These are phyloP conservation scores for Whalleya microplaca DNA, from an alignment of 2,329 filamentous ascomycete genomes.

Conservation along the genomic window DNA sequence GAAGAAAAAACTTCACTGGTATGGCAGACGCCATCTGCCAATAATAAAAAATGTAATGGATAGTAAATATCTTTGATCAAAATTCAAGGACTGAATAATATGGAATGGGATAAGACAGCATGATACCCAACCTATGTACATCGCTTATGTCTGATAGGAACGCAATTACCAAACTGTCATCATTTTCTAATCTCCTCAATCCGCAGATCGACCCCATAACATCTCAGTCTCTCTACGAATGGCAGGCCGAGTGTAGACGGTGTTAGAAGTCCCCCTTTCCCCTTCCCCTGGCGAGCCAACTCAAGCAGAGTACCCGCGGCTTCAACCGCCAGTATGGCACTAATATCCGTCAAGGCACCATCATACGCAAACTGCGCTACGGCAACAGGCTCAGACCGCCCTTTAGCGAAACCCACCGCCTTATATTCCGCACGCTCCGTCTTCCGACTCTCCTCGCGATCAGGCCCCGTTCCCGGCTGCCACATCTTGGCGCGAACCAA, in stretches of 20 bases:
- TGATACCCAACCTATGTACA: too few relatives aligned
- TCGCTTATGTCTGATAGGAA: too few relatives aligned
- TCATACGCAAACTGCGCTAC: not conserved
- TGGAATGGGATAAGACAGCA: too few relatives aligned
- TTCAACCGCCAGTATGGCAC: conserved; percentile 5
- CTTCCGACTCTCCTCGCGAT: conserved; percentile 1
- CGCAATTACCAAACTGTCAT: too few relatives aligned
- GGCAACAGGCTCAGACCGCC: not conserved
- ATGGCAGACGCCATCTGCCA: not conserved
- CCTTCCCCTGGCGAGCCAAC: not conserved
- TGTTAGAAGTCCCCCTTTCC: not conserved
- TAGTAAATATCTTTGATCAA: not conserved
- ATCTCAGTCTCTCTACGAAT: conserved; percentile 2
- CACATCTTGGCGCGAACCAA: not conserved
- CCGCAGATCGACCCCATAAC: not conserved
- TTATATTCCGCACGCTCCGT: conserved; percentile 2
- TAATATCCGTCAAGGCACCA: conserved; percentile 1
- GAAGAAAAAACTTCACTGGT: too few relatives aligned
- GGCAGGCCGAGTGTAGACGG: conserved; percentile 4
- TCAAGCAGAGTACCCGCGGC: conserved; percentile 3
- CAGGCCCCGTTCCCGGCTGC: not conserved
- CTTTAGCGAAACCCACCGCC: not conserved
- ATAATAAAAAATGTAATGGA: not conserved
- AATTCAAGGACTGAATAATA: too few relatives aligned
- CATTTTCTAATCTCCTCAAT: not conserved